These are phyloP conservation scores for Arthrobotrys sinensis DNA, from an alignment of 2,329 filamentous ascomycete genomes.

Conservation along the genomic window DNA sequence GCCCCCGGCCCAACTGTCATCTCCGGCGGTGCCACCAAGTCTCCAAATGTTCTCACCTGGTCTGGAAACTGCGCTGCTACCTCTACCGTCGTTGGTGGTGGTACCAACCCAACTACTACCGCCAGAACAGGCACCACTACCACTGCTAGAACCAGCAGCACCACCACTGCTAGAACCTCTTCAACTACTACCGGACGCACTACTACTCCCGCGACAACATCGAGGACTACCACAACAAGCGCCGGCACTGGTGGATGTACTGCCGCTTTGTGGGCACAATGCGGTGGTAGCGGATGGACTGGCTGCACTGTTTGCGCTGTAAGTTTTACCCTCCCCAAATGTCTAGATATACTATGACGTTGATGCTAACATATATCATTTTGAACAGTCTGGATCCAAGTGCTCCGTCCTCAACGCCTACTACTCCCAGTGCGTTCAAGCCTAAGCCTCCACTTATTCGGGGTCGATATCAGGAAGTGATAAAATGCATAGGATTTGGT, in stretches of 20 bases:
- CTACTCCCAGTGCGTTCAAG: conserved; percentile 43
- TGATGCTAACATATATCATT: not conserved
- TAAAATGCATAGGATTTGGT: conserved; percentile 44
- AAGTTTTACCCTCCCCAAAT: conserved; percentile 28
- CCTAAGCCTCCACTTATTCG: not conserved
- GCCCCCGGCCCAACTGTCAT: conserved; percentile 75
- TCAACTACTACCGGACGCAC: conserved; percentile 19
- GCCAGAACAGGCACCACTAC: not conserved
- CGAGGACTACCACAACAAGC: conserved; percentile 17
- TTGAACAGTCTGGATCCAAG: conserved; percentile 44
- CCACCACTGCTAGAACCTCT: conserved; percentile 12
- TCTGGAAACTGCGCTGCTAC: conserved; percentile 54
- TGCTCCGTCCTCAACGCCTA: conserved; percentile 51
- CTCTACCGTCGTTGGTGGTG: conserved; percentile 53
- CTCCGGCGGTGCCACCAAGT: conserved; percentile 74
- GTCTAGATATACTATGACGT: not conserved
- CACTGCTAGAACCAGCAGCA: not conserved
- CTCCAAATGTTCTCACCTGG: conserved; percentile 54
- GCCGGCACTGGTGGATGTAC: conserved; percentile 29
- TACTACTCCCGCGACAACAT: not conserved
- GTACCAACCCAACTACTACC: conserved; percentile 43
- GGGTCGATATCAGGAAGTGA: not conserved
- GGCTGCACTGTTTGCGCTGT: conserved; percentile 56
- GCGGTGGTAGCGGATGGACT: conserved; percentile 52
- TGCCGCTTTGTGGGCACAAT: conserved; percentile 29